Conservation (phyloP, 768 basidiomycete species). For the Dendrothele bispora region DNA sequence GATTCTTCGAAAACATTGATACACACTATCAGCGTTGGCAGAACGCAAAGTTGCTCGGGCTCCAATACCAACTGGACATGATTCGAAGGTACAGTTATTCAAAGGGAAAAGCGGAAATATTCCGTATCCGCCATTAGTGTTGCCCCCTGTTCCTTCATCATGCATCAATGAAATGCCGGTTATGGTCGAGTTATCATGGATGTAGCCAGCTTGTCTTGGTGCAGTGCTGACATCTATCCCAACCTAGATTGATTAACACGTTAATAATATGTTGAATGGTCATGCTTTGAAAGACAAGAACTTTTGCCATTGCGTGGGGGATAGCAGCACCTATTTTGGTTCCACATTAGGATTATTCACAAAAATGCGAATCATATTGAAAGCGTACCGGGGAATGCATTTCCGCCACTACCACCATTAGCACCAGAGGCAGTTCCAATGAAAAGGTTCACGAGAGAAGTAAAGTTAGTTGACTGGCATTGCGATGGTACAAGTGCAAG, state of each 20-base stretch:
- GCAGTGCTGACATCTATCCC: constrained; percentile 51
- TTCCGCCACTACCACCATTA: constrained; percentile 45
- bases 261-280: neutral
- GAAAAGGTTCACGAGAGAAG: constrained; percentile 50
- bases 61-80: constrained; percentile 41
- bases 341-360: neutral
- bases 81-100: constrained; percentile 36
- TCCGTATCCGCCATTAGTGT: constrained; percentile 49
- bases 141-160: constrained; percentile 56
- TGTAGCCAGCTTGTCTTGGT: constrained; percentile 51
- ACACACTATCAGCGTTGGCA: constrained; percentile 41
- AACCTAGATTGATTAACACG: constrained; percentile 28
- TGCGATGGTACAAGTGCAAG: too few relatives aligned
- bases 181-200: constrained; percentile 43
- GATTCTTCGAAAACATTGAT: neutral
- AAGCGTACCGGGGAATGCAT: constrained; percentile 44
- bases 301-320: constrained; percentile 56
- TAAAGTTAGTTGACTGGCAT: constrained; percentile 27
- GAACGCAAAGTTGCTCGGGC: constrained; percentile 42
- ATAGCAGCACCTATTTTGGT: constrained; percentile 37
- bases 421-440: constrained; percentile 49
- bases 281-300: constrained; percentile 13
- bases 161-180: constrained; percentile 49
- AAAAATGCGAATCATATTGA: constrained; percentile 1
- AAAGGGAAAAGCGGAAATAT: constrained; percentile 52